A percentile compares a stretch with the other conserved stretches of the same genome.
These are phyloP conservation scores for Verbascum thapsus DNA, from an alignment of 257 asterid genomes.

Conservation along the genomic window DNA sequence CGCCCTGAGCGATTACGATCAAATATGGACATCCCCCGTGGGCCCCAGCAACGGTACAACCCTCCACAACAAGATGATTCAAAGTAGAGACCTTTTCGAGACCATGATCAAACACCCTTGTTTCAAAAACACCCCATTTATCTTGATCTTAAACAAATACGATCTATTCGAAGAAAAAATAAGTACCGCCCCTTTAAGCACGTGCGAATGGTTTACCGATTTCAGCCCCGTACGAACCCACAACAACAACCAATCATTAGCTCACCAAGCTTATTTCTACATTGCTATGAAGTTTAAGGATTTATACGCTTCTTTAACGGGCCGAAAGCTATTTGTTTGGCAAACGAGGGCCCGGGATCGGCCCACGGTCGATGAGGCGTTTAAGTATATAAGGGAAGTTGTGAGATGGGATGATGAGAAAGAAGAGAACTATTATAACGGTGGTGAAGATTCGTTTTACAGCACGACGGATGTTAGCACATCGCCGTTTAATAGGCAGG, in stretches of 20 bases:
- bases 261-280: conserved; percentile 87
- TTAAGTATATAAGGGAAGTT: conserved; percentile 80
- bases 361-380: conserved; percentile 75
- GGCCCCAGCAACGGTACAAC: conserved; percentile 33
- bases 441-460: conserved; percentile 80
- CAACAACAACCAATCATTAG: conserved; percentile 70
- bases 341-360: conserved; percentile 84
- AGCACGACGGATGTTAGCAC: conserved; percentile 90
- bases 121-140: conserved; percentile 80
- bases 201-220: conserved; percentile 84
- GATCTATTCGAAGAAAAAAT: conserved; percentile 85
- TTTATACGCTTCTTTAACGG: conserved; percentile 64
- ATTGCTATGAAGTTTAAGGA: conserved; percentile 95
- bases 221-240: conserved; percentile 73
- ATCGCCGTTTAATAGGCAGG: conserved; percentile 51
- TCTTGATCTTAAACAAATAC: conserved; percentile 77
- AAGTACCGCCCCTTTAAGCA: conserved; percentile 54
- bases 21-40: conserved; percentile 54
- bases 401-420: conserved; percentile 92
- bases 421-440: conserved; percentile 53
- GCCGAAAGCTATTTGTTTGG: conserved; percentile 80
- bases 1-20: conserved; percentile 83
- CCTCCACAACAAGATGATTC: conserved; percentile 87
- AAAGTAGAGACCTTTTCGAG: conserved; percentile 72
- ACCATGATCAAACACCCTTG: conserved; percentile 70